Conservation (phyloP, 2,329 filamentous ascomycete genomes). For the Xylariaceae sp. region DNA sequence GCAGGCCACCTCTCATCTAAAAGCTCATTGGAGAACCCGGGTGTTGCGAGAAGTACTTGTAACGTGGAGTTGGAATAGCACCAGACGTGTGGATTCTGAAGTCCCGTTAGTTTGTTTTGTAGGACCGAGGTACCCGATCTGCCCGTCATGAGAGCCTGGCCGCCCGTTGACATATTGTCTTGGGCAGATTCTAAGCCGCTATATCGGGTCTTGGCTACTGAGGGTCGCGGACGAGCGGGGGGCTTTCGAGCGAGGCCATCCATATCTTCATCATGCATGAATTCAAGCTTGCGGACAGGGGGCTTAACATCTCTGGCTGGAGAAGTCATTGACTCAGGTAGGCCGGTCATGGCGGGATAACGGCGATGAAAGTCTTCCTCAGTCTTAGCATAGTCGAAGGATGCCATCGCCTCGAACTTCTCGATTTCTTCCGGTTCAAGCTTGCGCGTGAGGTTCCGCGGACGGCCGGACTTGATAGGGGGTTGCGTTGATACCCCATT, state of each 20-base stretch:
- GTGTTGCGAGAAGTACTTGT: constrained; percentile 74
- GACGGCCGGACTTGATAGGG: constrained; percentile 29
- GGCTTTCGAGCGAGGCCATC: constrained; percentile 47
- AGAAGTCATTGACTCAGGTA: constrained; percentile 57
- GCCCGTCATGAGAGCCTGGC: neutral
- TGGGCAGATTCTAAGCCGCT: constrained; percentile 57
- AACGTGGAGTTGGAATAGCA: constrained; percentile 93
- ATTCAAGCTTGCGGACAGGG: constrained; percentile 28
- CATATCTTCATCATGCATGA: constrained; percentile 33
- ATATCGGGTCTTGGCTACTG: constrained; percentile 68
- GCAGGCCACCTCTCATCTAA: constrained; percentile 56
- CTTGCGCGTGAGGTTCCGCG: constrained; percentile 54
- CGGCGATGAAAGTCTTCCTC: constrained; percentile 81
- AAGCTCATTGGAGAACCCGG: constrained; percentile 62
- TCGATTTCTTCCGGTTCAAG: constrained; percentile 77
- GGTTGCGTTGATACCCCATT: constrained; percentile 6
- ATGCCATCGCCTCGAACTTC: constrained; percentile 66
- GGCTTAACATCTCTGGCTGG: constrained; percentile 17
- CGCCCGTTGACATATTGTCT: neutral
- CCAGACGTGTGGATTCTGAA: constrained; percentile 75
- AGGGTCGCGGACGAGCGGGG: constrained; percentile 63
- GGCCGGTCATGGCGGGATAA: constrained; percentile 67
- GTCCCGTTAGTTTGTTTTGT: constrained; percentile 48
- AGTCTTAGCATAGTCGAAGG: constrained; percentile 56
- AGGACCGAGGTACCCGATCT: neutral